These are phyloP conservation scores for Hymenoscyphus salicellus DNA, from an alignment of 2,329 filamentous ascomycete species.

Conservation along the genomic window DNA sequence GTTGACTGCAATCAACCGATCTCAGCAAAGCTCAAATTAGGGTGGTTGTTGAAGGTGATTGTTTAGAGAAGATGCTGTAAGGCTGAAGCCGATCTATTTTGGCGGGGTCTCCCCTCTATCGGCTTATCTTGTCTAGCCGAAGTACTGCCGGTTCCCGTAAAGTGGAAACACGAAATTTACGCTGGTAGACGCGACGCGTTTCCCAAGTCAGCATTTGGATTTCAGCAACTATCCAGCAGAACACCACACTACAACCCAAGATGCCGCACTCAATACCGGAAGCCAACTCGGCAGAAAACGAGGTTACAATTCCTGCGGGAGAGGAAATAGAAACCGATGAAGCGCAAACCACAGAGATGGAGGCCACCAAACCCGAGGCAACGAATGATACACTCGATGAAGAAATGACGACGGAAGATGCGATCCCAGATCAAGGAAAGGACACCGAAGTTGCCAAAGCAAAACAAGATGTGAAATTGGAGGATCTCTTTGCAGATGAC, in stretches of 20 bases:
- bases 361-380: background rate
- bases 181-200: conserved; percentile 3
- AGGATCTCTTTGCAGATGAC: conserved; percentile 57
- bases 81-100: background rate
- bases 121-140: background rate
- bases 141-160: background rate
- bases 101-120: background rate
- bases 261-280: conserved; percentile 48
- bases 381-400: conserved; percentile 19
- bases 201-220: background rate
- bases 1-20: background rate
- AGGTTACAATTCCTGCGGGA: conserved; percentile 31
- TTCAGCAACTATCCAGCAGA: background rate
- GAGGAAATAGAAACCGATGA: conserved; percentile 15
- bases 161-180: background rate
- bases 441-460: conserved; percentile 21
- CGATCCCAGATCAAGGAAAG: background rate
- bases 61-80: background rate
- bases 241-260: background rate
- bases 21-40: background rate
- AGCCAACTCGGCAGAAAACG: conserved; percentile 36
- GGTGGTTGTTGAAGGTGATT: background rate
- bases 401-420: conserved; percentile 10
- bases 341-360: background rate
- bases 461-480: conserved; percentile 52